Conservation (phyloP, 225 moss, liverwort and hornwort genomes). For the Pseudisothecium myosuroides region DNA sequence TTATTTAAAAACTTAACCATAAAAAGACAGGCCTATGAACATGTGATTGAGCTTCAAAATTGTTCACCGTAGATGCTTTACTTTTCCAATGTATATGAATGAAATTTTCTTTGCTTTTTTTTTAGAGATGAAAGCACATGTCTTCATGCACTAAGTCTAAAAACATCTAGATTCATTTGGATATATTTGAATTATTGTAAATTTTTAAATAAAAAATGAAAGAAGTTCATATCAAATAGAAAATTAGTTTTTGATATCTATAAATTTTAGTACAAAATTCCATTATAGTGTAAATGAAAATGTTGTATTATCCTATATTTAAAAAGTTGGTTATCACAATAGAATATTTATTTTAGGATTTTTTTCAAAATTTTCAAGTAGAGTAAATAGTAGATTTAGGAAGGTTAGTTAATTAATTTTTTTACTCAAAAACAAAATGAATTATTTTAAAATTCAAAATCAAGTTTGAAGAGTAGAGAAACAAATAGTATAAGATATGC, state of each 20-base stretch:
- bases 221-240: background rate
- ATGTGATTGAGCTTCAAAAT: background rate
- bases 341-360: background rate
- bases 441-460: no score
- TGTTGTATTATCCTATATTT: background rate
- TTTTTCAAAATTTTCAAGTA: background rate
- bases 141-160: background rate
- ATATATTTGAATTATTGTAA: background rate
- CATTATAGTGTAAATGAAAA: background rate
- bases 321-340: rapidly evolving
- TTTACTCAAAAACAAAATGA: background rate
- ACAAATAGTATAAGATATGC: background rate
- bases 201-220: background rate
- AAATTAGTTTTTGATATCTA: no score
- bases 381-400: rapidly evolving
- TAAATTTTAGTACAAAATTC: background rate
- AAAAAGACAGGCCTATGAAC: background rate
- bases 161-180: background rate
- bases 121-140: rapidly evolving
- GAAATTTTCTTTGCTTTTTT: background rate
- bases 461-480: background rate
- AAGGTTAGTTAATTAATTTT: background rate
- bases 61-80: rapidly evolving
- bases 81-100: background rate
- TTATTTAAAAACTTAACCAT: background rate